Conservation (phyloP, 2,329 filamentous ascomycete genomes). For the Fusarium denticulatum region DNA sequence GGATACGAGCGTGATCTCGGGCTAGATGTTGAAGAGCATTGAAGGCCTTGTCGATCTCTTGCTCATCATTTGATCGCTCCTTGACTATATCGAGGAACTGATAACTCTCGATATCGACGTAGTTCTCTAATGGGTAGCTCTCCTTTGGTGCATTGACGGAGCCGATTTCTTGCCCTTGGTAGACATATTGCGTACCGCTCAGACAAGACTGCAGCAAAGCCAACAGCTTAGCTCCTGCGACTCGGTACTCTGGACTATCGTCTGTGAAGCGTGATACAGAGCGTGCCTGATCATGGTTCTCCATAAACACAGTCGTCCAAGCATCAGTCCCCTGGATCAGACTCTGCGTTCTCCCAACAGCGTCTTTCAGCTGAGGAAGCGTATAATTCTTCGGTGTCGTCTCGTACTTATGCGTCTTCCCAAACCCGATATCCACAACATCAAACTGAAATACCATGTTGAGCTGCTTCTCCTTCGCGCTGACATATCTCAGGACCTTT, state of each 20-base stretch:
- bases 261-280: conserved; percentile 65
- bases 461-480: conserved; percentile 66
- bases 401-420: conserved; percentile 62
- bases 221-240: conserved; percentile 66
- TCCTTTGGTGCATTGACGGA: conserved; percentile 68
- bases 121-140: conserved; percentile 68
- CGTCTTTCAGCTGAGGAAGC: conserved; percentile 59
- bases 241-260: conserved; percentile 59
- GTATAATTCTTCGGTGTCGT: conserved; percentile 57
- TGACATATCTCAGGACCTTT: conserved; percentile 69
- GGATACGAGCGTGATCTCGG: conserved; percentile 73
- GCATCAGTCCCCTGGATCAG: conserved; percentile 64
- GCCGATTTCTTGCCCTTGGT: conserved; percentile 75
- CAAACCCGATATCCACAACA: conserved; percentile 69
- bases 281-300: conserved; percentile 72
- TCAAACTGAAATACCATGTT: conserved; percentile 78
- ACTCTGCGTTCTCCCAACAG: conserved; percentile 60
- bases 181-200: conserved; percentile 71
- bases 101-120: conserved; percentile 60
- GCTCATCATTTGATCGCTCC: conserved; percentile 43
- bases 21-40: conserved; percentile 47
- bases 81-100: conserved; percentile 49
- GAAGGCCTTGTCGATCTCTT: conserved; percentile 50
- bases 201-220: conserved; percentile 63
- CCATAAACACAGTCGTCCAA: conserved; percentile 72